Base-by-base conservation (phyloP, 495 filamentous ascomycete species). In the Neurospora cerealis region DNA sequence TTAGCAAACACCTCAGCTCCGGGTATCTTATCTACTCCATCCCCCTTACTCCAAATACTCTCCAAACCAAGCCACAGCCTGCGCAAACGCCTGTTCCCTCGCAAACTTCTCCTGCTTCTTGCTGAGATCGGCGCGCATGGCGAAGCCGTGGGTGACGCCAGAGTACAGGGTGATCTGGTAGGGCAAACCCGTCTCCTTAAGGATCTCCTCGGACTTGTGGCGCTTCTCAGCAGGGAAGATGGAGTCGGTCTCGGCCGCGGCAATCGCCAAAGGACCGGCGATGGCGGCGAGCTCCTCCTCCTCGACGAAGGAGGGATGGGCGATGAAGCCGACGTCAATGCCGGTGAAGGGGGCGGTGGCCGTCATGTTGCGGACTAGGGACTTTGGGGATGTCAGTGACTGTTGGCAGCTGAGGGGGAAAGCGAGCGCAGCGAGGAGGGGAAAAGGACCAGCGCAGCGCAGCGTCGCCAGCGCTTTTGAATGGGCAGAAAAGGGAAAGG, bases 121-220 rank as follows among this genome's bases (percentile, higher is more conserved):
- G 75, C 74, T 87, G 48, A 88, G 74, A 77, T 96, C 92, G 44
- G 85, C 83, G 39, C 93, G 87, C 34, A 95, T 90, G n/a, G 91
- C 84, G 76, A 96, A 97, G 9, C 94, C 94, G 80, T 97, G 94
- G 32, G 77, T 77, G 69, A 96, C 92, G 69, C 89, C 90, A 28
- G 90, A 88, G 86, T 87, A 96, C 66, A 97, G 82, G 81, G 88
- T 93, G 80, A 97, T 92, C 83, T 97, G 93, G 82, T 92, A 97
- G 1, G 90, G 89, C 69, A 89, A 82, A 36, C 86, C 86, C 32
- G 84, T 86, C 81, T 92, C 87, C 76, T 86, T 85, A 71, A 89
- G 85, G 71, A 88, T 86, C 69, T 77, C 81, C 77, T 89, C 87
- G 37, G 83, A 84, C 77, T 81, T 83, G 80, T 88, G 85, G 71